Conservation (phyloP, 345 rosid genomes). For the Ailanthus altissimus region DNA sequence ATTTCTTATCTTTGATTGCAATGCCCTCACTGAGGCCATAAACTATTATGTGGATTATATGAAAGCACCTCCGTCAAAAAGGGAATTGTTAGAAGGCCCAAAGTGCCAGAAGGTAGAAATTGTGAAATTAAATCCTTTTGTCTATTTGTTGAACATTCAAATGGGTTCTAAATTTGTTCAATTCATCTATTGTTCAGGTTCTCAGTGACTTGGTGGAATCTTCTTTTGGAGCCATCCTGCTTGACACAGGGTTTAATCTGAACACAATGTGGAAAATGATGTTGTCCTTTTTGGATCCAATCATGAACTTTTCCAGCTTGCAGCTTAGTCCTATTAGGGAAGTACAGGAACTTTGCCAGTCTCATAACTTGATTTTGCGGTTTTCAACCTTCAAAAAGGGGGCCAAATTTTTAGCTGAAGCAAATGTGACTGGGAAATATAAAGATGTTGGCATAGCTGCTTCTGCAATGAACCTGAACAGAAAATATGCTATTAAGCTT, state of each 20-base stretch:
- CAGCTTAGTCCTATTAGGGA: slow-evolving; percentile 71
- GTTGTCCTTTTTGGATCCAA: slow-evolving; percentile 70
- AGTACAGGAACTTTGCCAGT: slow-evolving; percentile 72
- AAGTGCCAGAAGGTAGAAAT: slow-evolving; percentile 79
- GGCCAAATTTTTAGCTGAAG: slow-evolving; percentile 45
- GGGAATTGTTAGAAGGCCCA: slow-evolving; percentile 51
- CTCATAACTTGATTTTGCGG: slow-evolving; percentile 46
- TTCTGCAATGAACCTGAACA: slow-evolving; percentile 54
- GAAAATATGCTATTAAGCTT: slow-evolving; percentile 54
- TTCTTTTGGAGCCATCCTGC: slow-evolving; percentile 73
- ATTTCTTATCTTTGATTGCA: slow-evolving; percentile 62
- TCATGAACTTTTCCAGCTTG: slow-evolving; percentile 54
- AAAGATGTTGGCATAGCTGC: slow-evolving; percentile 37
- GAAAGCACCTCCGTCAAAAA: slow-evolving; percentile 35
- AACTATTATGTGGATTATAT: slow-evolving; percentile 53
- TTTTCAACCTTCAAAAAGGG: slow-evolving; percentile 42
- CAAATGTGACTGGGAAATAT: slow-evolving; percentile 45
- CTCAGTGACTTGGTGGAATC: slow-evolving; percentile 95
- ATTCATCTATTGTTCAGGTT: slow-evolving; percentile 50
- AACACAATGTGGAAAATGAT: slow-evolving; percentile 64
- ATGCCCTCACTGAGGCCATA: slow-evolving; percentile 55
- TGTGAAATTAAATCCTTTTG: background rate
- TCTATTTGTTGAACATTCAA: background rate
- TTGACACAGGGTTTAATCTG: slow-evolving; percentile 80
- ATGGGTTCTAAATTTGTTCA: slow-evolving; percentile 8